Evolutionary conservation across 306 rosid genomes (phyloP), one percentile per base, ranked within the genome.

Genomic region (Cicer judaicum): DNA sequence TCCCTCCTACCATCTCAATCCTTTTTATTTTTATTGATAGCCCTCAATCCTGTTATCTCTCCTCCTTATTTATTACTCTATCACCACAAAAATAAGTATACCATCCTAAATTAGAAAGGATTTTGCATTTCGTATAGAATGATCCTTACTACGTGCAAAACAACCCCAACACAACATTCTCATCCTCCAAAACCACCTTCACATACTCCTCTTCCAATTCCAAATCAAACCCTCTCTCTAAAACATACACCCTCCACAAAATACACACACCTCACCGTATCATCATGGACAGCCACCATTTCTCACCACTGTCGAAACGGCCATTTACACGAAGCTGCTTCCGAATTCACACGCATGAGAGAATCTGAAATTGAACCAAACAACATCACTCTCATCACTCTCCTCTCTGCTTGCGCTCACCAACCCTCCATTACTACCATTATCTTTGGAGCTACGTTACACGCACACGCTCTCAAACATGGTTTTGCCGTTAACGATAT

Each of bases 241-340:
- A 69, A 34, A 64, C 85, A 8, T 40, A 12, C 34, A 74, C 24
- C 64, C 48, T 80, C 75, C 54, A 61, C 76, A 0, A 29, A 29
- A 29, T 3, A 29, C 36, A 29, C 36, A 3, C 82, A 91, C 46
- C 88, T 83, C 7, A 80, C 80, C 36, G 87, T 89, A 9, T 10
- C 54, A 75, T 93, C 54, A 75, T 93, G 98, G 98, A 91, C 98
- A 60, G 79, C 96, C 18, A 88, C 96, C 29, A 88, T 93, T 53
- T 86, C 96, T 68, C 85, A 82, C 36, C 87, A 61, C 66, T 88
- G 93, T 81, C 83, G 87, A 42, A 85, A 49, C 41, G 93, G 92
- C 70, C 83, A 74, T 50, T 59, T 91, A 7, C 40, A 82, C n/a
- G 84, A 91, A 80, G 98, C 96, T 13, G 89, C 83, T 59, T 65